These are phyloP conservation scores for Cardamine chenopodiifolia DNA, from an alignment of 345 rosid species.

Conservation along the genomic window DNA sequence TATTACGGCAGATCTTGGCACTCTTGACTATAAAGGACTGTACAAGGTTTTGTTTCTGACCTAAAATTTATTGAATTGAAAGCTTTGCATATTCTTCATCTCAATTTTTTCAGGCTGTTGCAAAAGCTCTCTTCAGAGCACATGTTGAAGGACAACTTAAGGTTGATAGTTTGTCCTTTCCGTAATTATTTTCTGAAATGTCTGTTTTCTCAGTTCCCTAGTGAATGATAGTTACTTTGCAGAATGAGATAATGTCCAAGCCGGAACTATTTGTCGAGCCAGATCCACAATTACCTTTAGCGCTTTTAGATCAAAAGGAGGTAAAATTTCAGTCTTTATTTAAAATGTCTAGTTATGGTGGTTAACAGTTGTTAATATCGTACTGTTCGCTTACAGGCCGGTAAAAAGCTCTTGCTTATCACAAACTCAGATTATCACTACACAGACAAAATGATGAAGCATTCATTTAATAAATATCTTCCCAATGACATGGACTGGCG, in stretches of 20 bases:
- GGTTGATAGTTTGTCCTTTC: slow-evolving; percentile 48
- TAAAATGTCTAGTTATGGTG: neutral
- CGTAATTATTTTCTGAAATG: neutral
- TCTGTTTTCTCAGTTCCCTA: slow-evolving; percentile 12
- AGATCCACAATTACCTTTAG: slow-evolving; percentile 90
- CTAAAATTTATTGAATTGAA: slow-evolving; percentile 16
- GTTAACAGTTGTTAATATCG: slow-evolving; percentile 23
- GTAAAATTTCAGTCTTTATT: slow-evolving; percentile 43
- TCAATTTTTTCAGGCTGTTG: slow-evolving; percentile 76
- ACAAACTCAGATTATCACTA: slow-evolving; percentile 96
- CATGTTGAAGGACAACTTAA: slow-evolving; percentile 97
- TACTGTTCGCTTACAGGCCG: slow-evolving; percentile 65
- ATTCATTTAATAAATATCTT: slow-evolving; percentile 84
- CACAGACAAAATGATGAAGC: slow-evolving; percentile 96
- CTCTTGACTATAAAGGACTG: slow-evolving; percentile 82
- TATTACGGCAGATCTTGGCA: slow-evolving; percentile 69
- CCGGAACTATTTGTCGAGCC: slow-evolving; percentile 97
- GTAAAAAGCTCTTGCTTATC: slow-evolving; percentile 91
- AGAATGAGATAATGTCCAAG: slow-evolving; percentile 96
- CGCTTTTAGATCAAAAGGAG: slow-evolving; percentile 95
- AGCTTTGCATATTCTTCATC: slow-evolving; percentile 24
- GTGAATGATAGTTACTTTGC: slow-evolving; percentile 38
- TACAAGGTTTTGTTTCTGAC: slow-evolving; percentile 65
- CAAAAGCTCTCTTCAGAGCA: slow-evolving; percentile 92
- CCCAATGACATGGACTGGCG: slow-evolving; percentile 95